Evolutionary conservation across 495 filamentous ascomycete species (phyloP).

Genomic region (Penicillium diatomitis): DNA sequence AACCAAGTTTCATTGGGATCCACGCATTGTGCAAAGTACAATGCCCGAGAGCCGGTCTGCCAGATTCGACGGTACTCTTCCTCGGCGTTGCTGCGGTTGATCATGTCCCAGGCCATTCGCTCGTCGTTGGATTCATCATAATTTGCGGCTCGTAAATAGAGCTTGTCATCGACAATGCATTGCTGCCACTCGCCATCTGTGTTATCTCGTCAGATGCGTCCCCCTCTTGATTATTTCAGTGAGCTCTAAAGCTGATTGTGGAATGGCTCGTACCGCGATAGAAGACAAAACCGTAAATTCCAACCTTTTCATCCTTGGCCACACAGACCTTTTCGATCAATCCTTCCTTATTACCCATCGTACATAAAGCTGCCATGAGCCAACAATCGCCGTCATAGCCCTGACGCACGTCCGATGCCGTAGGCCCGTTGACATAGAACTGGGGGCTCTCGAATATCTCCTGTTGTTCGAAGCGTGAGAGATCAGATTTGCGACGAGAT

Average conservation of each 20-base stretch:
- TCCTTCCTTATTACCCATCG: slow-evolving; percentile 68
- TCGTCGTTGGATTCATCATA: slow-evolving; percentile 66
- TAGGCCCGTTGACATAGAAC: slow-evolving; percentile 78
- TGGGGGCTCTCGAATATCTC: slow-evolving; percentile 84
- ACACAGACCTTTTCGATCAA: slow-evolving; percentile 80
- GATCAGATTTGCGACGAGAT: too few species aligned
- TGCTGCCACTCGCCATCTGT: slow-evolving; percentile 86
- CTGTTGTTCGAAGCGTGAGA: slow-evolving; percentile 9
- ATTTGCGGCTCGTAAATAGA: slow-evolving; percentile 75
- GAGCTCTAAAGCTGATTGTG: too few species aligned
- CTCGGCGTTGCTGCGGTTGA: slow-evolving; percentile 61
- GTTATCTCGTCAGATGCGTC: slow-evolving; percentile 1
- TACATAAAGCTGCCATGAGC: slow-evolving; percentile 81
- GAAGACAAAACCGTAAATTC: slow-evolving; percentile 94
- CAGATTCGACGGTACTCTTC: slow-evolving; percentile 68
- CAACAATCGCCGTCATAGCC: slow-evolving; percentile 82
- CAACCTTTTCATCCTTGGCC: slow-evolving; percentile 66
- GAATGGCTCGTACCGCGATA: slow-evolving; percentile 50
- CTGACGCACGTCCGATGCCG: slow-evolving; percentile 74
- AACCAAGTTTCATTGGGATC: slow-evolving; percentile 91
- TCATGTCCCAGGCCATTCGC: slow-evolving; percentile 60
- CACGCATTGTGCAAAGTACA: slow-evolving; percentile 82
- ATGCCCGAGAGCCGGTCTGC: slow-evolving; percentile 66
- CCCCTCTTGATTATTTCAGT: too few species aligned
- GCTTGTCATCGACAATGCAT: slow-evolving; percentile 78